Conservation (phyloP, 1,139 yeast genomes). For the Yamadazyma blattariae region DNA sequence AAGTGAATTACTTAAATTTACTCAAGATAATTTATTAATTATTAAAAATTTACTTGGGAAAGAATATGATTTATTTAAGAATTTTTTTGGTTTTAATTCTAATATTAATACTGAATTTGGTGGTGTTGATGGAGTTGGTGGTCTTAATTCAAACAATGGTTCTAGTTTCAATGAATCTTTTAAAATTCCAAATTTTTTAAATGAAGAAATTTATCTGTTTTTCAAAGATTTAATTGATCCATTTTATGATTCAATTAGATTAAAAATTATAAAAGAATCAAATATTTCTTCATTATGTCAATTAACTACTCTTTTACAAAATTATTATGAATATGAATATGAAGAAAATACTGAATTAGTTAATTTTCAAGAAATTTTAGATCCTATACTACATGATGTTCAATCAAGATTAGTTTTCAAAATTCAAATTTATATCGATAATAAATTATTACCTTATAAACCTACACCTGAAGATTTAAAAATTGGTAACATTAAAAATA, state of each 20-base stretch:
- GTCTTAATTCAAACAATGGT: no score
- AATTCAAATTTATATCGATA: conserved; percentile 70
- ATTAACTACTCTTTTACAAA: conserved; percentile 65
- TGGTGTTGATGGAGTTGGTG: no score
- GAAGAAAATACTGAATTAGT: conserved; percentile 44
- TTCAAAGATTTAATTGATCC: conserved; percentile 68
- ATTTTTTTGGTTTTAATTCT: conserved; percentile 42
- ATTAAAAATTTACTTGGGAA: conserved; percentile 57
- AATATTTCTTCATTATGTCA: conserved; percentile 71
- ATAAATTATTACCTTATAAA: conserved; percentile 61
- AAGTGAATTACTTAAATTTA: conserved; percentile 45
- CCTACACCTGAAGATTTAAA: conserved; percentile 68
- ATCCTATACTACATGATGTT: conserved; percentile 70
- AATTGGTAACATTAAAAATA: conserved; percentile 46
- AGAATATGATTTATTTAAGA: conserved; percentile 58
- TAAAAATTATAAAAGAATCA: conserved; percentile 63
- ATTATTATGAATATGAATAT: conserved; percentile 65
- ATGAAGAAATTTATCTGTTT: conserved; percentile 48
- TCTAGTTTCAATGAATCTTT: no score
- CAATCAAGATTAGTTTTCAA: conserved; percentile 80
- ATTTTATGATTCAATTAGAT: conserved; percentile 66
- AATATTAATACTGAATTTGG: no score
- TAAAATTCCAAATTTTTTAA: conserved; percentile 18
- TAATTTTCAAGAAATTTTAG: conserved; percentile 58
- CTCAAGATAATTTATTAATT: conserved; percentile 59